Evolutionary conservation across 805 yeast genomes (phyloP).

Genomic region (Jamesozyma hellenica): DNA sequence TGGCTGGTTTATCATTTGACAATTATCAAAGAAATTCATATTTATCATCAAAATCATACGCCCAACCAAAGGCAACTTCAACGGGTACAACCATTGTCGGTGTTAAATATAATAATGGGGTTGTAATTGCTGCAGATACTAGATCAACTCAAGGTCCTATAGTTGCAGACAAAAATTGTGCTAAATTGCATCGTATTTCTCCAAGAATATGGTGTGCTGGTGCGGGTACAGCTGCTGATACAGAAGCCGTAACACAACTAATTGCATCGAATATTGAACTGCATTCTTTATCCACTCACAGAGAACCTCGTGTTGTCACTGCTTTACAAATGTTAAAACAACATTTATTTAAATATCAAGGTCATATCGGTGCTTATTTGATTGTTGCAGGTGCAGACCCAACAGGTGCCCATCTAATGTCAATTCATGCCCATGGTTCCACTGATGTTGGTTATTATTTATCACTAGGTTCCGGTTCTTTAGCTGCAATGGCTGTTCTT

Average conservation of each 20-base stretch:
- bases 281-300: slow-evolving; percentile 71
- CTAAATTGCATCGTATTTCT: slow-evolving; percentile 79
- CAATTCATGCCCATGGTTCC: slow-evolving; percentile 96
- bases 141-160: slow-evolving; percentile 95
- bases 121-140: slow-evolving; percentile 96
- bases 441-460: slow-evolving; percentile 92
- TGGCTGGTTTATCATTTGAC: slow-evolving; percentile 90
- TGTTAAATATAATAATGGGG: slow-evolving; percentile 86
- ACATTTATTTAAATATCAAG: slow-evolving; percentile 93
- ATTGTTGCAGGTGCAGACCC: slow-evolving; percentile 98
- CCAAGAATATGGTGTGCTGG: slow-evolving; percentile 99
- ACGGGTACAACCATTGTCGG: slow-evolving; percentile 99
- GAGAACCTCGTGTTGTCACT: slow-evolving; percentile 88
- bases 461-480: slow-evolving; percentile 90
- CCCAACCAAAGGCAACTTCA: slow-evolving; percentile 81
- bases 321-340: slow-evolving; percentile 89
- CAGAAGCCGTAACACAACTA: slow-evolving; percentile 93
- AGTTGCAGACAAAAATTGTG: slow-evolving; percentile 97
- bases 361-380: slow-evolving; percentile 92
- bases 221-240: slow-evolving; percentile 99
- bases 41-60: slow-evolving; percentile 61
- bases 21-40: slow-evolving; percentile 82
- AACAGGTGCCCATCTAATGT: slow-evolving; percentile 85
- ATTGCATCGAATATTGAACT: slow-evolving; percentile 85
- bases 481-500: slow-evolving; percentile 96